Evolutionary conservation across 768 basidiomycete species (phyloP).

Genomic region (Psilocybe cubensis): DNA sequence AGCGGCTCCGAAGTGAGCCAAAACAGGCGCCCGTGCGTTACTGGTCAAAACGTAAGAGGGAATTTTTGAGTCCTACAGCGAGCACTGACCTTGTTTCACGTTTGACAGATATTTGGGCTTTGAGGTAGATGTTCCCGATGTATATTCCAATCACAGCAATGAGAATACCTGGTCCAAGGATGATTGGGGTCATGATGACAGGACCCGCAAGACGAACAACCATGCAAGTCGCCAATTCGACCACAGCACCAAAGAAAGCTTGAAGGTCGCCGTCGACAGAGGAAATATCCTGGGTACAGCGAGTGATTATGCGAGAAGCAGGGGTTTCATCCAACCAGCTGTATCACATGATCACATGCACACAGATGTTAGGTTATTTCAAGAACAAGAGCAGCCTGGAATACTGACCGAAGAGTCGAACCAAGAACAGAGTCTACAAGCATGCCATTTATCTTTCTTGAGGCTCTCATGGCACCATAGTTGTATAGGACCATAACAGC

Average conservation of each 20-base stretch:
- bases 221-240: constrained; percentile 36
- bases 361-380: constrained; percentile 29
- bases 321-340: constrained; percentile 57
- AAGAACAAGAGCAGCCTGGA: no score
- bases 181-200: constrained; percentile 44
- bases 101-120: neutral
- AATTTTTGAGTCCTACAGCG: neutral
- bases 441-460: constrained; percentile 52
- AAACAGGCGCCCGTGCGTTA: constrained; percentile 40
- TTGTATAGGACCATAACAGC: constrained; percentile 42
- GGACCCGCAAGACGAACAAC: constrained; percentile 47
- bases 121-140: constrained; percentile 1
- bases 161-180: neutral
- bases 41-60: constrained; percentile 8
- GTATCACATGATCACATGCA: neutral
- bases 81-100: neutral
- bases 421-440: constrained; percentile 58
- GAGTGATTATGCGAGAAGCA: constrained; percentile 58
- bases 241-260: constrained; percentile 28
- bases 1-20: constrained; percentile 47
- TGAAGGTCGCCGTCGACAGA: constrained; percentile 52
- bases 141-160: neutral
- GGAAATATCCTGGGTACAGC: constrained; percentile 70
- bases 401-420: constrained; percentile 58
- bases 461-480: constrained; percentile 54